Conservation (phyloP, 495 filamentous ascomycete genomes). For the Daldinia grandis region DNA sequence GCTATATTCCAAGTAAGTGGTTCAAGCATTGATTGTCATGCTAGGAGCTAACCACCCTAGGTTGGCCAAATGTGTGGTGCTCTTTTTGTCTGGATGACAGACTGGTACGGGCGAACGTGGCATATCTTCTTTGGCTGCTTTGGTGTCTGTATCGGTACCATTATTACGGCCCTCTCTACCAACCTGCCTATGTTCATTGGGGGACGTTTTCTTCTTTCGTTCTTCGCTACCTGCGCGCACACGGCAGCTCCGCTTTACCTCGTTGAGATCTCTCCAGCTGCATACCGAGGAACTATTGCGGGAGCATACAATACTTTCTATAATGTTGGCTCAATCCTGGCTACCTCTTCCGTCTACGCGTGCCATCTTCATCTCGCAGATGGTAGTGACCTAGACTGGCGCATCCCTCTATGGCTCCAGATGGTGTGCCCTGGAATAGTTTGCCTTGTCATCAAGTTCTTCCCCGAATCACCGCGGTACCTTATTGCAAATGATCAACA, state of each 20-base stretch:
- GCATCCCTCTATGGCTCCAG: constrained; percentile 70
- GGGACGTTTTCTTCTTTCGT: constrained; percentile 79
- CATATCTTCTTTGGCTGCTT: constrained; percentile 62
- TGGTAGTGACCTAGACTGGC: constrained; percentile 57
- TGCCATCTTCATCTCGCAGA: constrained; percentile 50
- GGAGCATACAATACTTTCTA: constrained; percentile 63
- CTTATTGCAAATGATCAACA: constrained; percentile 63
- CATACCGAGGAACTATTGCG: constrained; percentile 70
- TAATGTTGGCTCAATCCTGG: constrained; percentile 65
- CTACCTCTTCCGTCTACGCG: constrained; percentile 50
- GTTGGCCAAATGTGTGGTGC: constrained; percentile 46
- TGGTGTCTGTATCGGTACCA: constrained; percentile 70
- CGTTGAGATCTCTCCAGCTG: constrained; percentile 77
- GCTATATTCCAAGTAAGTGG: constrained; percentile 47
- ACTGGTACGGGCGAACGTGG: constrained; percentile 57
- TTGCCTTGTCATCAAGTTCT: constrained; percentile 48
- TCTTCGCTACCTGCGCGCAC: constrained; percentile 72
- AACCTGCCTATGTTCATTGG: constrained; percentile 66
- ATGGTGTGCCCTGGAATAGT: constrained; percentile 61
- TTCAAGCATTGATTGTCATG: no score
- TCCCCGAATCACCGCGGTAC: constrained; percentile 53
- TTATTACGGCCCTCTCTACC: constrained; percentile 51
- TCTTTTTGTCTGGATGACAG: constrained; percentile 45
- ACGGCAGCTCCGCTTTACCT: constrained; percentile 79
- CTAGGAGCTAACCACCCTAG: constrained; percentile 1